phyloP scores from a whole-genome alignment of 805 yeast genomes.

The Nakazawaea siamensis region DNA sequence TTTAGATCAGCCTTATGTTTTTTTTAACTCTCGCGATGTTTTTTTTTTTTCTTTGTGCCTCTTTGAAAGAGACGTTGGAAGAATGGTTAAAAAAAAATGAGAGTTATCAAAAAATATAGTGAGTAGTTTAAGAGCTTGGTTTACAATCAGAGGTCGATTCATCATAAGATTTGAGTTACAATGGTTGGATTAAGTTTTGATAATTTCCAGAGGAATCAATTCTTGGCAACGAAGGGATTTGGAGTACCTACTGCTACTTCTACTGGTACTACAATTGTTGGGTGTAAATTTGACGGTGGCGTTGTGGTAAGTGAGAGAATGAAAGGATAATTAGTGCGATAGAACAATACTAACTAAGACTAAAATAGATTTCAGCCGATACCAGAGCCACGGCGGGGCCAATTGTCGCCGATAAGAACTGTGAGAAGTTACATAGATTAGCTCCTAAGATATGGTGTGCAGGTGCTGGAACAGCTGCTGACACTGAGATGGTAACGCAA shows the following conservation, averaged over 20 bases:
- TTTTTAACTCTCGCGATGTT: too few species aligned
- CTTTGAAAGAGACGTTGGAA: too few species aligned
- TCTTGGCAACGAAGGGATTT: conserved; percentile 62
- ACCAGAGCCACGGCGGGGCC: conserved; percentile 97
- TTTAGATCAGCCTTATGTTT: too few species aligned
- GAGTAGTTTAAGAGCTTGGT: too few species aligned
- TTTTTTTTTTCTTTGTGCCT: too few species aligned
- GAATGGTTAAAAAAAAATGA: too few species aligned
- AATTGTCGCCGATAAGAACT: conserved; percentile 96
- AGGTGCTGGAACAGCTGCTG: conserved; percentile 99
- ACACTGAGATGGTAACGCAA: conserved; percentile 96
- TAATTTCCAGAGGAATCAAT: conserved; percentile 83
- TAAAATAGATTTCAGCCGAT: conserved; percentile 76
- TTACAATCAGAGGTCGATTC: too few species aligned
- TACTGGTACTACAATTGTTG: conserved; percentile 99
- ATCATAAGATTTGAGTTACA: too few species aligned
- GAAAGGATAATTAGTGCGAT: background rate
- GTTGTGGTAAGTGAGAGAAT: conserved; percentile 43
- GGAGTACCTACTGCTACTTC: conserved; percentile 86
- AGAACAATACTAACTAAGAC: conserved; percentile 1
- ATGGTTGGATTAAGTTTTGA: conserved; percentile 94
- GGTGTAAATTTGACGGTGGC: conserved; percentile 87
- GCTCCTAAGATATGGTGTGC: conserved; percentile 98
- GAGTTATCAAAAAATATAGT: too few species aligned
- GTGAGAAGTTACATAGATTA: conserved; percentile 87